Base-by-base conservation (phyloP, 352 stramenopile genomes). In the Globisporangium viniferum region DNA sequence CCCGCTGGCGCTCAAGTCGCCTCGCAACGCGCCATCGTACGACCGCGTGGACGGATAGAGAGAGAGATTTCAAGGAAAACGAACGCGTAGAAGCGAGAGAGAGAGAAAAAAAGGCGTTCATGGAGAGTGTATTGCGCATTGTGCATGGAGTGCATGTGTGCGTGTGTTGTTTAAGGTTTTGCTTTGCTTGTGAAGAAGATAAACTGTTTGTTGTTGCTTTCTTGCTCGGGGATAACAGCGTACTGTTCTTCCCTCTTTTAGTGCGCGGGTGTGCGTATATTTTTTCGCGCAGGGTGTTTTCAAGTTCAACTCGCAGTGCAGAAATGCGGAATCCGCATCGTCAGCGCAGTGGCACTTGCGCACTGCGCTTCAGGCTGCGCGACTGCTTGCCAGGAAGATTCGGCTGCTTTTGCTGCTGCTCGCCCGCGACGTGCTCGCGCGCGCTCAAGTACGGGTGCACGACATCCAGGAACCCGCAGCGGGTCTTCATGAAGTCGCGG, bases 401-500 rank as follows among this genome's bases (percentile, higher is more conserved):
- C 39, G 9, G 29, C 44, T 66, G 44, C 24, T 24, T 24, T 24
- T 24, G 24, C 22, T n/a, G 29, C 27, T 49, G n/a, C 39, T 65
- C 46, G n/a, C 20, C 63, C 0, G 49, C 29, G 10, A 51, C 51
- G 41, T 80, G 75, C 14, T 76, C 68, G 29, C 63, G 27, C 7
- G 41, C 58, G 27, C 71, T 68, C 39, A 82, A 54, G 22, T 75
- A 62, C 24, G 81, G 75, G 44, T 86, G 75, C 5, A 83, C 78
- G 35, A 84, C 63, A 39, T 80, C 71, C 8, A 77, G 44, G 54
- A 90, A 90, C 6, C 82, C 82, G 33, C 70, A 71, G 31, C 69
- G 71, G n/a, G 70, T 81, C 31, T 65, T 71, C 59, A 90, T 54
- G 51, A 66, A 78, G 14, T 71, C 59, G 12, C 67, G 59, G 12